phyloP scores from a whole-genome alignment of 164 flowering plant species.

The Chimonanthus salicifolius region DNA sequence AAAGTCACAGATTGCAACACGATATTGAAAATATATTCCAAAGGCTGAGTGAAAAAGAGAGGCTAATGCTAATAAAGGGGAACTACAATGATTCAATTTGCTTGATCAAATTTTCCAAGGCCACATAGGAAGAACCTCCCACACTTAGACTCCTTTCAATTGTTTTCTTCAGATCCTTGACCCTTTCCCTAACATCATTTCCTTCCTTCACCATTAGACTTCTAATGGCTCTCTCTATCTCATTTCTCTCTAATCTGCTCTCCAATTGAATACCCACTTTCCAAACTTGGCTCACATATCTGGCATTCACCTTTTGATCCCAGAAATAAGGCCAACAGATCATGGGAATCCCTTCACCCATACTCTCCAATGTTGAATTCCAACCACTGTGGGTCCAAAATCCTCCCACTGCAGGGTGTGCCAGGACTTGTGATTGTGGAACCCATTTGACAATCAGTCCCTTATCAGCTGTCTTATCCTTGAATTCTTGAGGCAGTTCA shows the following conservation, averaged over 20 bases:
- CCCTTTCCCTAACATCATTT: not conserved
- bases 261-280: not conserved
- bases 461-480: slow-evolving; percentile 3
- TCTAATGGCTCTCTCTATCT: not conserved
- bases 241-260: not conserved
- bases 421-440: not conserved
- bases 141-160: not conserved
- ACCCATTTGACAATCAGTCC: not conserved
- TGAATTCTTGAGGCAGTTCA: slow-evolving; percentile 20
- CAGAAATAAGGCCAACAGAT: not conserved
- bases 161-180: not conserved
- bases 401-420: not conserved
- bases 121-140: not conserved
- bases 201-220: not conserved
- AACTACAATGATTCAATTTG: no score
- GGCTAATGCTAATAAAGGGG: no score
- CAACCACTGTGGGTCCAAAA: not conserved
- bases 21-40: no score
- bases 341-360: not conserved
- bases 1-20: no score
- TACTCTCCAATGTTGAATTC: not conserved
- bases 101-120: not conserved
- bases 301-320: not conserved
- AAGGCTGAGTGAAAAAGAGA: no score
- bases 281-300: not conserved